These are phyloP conservation scores for Eucalyptus regnans DNA, from an alignment of 345 rosid species.

Conservation along the genomic window DNA sequence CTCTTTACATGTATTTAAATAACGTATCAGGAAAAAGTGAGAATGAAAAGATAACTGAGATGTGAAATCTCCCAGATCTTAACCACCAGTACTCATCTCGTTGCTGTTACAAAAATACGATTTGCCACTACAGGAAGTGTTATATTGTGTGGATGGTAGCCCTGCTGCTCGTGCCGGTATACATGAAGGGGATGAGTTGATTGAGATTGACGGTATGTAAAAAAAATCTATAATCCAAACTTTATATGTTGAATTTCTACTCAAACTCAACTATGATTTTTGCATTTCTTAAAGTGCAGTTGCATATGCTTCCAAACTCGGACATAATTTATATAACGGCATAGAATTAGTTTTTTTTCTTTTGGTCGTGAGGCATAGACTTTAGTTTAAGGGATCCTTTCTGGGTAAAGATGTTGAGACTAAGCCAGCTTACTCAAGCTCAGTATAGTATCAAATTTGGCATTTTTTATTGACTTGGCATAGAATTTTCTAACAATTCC, in stretches of 20 bases:
- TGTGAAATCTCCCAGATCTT: background rate
- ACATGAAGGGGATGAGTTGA: constrained; percentile 72
- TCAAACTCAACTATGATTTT: background rate
- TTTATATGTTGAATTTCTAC: background rate
- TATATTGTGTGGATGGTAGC: constrained; percentile 72
- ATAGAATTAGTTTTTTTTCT: background rate
- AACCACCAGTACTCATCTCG: background rate
- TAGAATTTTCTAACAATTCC: background rate
- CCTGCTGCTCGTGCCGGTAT: constrained; percentile 93
- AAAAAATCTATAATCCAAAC: background rate
- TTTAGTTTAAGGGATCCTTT: background rate
- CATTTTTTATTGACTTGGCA: background rate
- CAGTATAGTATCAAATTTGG: background rate
- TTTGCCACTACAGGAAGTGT: constrained; percentile 42
- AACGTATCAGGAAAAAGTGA: background rate
- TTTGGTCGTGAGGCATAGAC: background rate
- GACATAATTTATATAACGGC: background rate
- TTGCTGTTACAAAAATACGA: background rate
- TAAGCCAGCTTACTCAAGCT: background rate
- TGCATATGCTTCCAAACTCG: background rate
- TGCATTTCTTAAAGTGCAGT: background rate
- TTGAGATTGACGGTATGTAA: constrained; percentile 76
- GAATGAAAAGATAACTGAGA: background rate
- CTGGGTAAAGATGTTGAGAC: background rate
- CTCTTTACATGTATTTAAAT: background rate